Evolutionary conservation across 805 yeast species (phyloP), one percentile per base, ranked within the genome.

Genomic region (Candida taoyuanica): DNA sequence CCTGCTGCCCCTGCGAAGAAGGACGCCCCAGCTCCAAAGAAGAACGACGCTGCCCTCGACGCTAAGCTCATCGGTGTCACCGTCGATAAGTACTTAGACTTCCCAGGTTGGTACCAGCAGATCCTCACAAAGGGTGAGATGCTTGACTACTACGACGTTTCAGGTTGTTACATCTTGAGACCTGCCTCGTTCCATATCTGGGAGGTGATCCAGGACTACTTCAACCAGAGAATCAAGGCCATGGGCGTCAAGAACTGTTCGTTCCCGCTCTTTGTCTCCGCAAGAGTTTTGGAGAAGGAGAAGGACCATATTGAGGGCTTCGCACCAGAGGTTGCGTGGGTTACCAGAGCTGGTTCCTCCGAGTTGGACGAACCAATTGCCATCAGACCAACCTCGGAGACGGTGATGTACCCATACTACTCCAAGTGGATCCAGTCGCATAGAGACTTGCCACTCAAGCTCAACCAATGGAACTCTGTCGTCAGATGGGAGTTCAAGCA

Each of bases 291-390:
- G 56, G 98, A 94, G 69, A 87, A 81, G 69, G 99, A 93, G 72
- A 93, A 93, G 68, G 99, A 93, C 60, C 99, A 93, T 62, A 78
- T 93, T 53, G 98, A 93, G 67, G 99, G 99, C 31, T 93, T 93
- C 63, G 98, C 99, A 33, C 98, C 99, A 18, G 99, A 93, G 67
- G 99, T 93, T 40, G 99, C 99, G 18, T 93, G 99, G 99, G 98
- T 93, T 52, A 93, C 99, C 40, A 79, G 73, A 56, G 99, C 99
- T 38, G 99, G 99, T 56, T 63, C 69, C 23, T 83, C 95, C 24
- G 98, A 93, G 34, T 74, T 93, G 54, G 98, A 94, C 40, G 98
- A 93, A 70, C 98, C 96, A 55, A 87, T 93, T 56, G 99, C 99
- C 46, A 93, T 93, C 53, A 85, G 99, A 72, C 99, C 99, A 59